A percentile compares a stretch with the other conserved stretches of the same genome.
These are phyloP conservation scores for Fusarium buxicola DNA, from an alignment of 2,329 filamentous ascomycete species.

Conservation along the genomic window DNA sequence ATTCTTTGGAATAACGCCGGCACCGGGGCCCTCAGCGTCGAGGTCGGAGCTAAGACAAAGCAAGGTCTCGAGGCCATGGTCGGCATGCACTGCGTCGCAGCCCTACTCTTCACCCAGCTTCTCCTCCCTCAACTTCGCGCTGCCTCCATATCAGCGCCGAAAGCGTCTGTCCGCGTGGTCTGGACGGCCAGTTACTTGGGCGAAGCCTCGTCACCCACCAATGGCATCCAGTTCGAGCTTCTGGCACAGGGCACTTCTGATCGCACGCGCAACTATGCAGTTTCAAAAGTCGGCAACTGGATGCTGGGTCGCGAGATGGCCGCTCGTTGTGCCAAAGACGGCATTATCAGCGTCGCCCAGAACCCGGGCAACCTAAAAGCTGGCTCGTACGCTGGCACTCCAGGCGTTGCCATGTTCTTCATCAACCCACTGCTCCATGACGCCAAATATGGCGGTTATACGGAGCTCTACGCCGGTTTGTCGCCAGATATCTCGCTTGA, in stretches of 20 bases:
- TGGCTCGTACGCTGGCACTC: conserved; percentile 32
- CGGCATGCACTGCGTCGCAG: conserved; percentile 51
- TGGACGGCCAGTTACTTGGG: conserved; percentile 48
- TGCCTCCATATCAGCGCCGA: conserved; percentile 16
- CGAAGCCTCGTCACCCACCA: conserved; percentile 25
- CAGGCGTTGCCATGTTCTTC: conserved; percentile 22
- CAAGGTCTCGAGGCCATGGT: conserved; percentile 50
- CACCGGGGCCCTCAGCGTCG: not conserved
- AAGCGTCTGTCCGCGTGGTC: conserved; percentile 44
- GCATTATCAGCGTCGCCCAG: conserved; percentile 46
- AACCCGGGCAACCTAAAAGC: conserved; percentile 53
- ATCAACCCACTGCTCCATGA: conserved; percentile 45
- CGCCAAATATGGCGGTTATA: conserved; percentile 53
- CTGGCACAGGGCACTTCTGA: conserved; percentile 35
- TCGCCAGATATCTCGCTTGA: conserved; percentile 50
- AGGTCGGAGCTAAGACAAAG: conserved; percentile 5
- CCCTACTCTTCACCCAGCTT: conserved; percentile 49
- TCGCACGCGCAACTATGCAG: conserved; percentile 45
- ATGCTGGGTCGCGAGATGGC: conserved; percentile 50
- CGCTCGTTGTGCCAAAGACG: conserved; percentile 28
- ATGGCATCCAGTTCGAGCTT: conserved; percentile 45
- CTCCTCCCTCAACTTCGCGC: conserved; percentile 47
- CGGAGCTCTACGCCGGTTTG: conserved; percentile 55
- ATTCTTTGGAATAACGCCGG: conserved; percentile 57
- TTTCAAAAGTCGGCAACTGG: conserved; percentile 52